These are phyloP conservation scores for Yamadazyma blattariae DNA, from an alignment of 1,139 yeast genomes.

Conservation along the genomic window DNA sequence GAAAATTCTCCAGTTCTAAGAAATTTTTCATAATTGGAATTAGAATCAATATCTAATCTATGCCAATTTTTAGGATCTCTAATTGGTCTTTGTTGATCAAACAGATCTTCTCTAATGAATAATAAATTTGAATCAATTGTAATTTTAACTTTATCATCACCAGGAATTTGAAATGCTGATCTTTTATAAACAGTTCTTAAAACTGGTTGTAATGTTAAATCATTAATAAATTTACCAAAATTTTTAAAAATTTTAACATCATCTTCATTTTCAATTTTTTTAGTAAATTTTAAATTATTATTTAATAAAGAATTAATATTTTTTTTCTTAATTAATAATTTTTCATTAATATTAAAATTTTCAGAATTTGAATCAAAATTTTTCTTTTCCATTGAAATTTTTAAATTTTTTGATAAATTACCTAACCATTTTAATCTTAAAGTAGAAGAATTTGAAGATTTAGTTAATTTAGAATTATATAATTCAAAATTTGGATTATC, in stretches of 20 bases:
- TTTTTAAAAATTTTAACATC: slow-evolving; percentile 48
- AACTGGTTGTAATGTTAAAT: slow-evolving; percentile 75
- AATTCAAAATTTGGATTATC: slow-evolving; percentile 82
- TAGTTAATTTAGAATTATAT: slow-evolving; percentile 79
- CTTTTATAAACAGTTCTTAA: slow-evolving; percentile 85
- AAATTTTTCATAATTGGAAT: slow-evolving; percentile 64
- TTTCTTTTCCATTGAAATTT: slow-evolving; percentile 77
- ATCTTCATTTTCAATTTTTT: slow-evolving; percentile 20
- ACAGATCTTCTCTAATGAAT: slow-evolving; percentile 87
- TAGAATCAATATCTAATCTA: slow-evolving; percentile 82
- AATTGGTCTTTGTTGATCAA: slow-evolving; percentile 80
- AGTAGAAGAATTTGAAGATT: slow-evolving; percentile 67
- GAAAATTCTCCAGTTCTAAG: slow-evolving; percentile 83
- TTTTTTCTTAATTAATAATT: slow-evolving; percentile 75
- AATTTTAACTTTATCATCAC: slow-evolving; percentile 87
- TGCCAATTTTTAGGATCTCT: slow-evolving; percentile 92
- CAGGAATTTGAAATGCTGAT: slow-evolving; percentile 97
- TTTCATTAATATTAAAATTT: slow-evolving; percentile 52
- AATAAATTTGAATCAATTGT: slow-evolving; percentile 85
- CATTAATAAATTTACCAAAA: slow-evolving; percentile 61
- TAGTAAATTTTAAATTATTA: slow-evolving; percentile 28
- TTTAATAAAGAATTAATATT: slow-evolving; percentile 28
- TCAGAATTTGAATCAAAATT: slow-evolving; percentile 58
- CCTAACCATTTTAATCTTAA: slow-evolving; percentile 92
- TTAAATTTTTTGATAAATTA: slow-evolving; percentile 69